Evolutionary conservation across 192 early-diverging fungal species (phyloP).

Genomic region (Phycomyces blakesleeanus): DNA sequence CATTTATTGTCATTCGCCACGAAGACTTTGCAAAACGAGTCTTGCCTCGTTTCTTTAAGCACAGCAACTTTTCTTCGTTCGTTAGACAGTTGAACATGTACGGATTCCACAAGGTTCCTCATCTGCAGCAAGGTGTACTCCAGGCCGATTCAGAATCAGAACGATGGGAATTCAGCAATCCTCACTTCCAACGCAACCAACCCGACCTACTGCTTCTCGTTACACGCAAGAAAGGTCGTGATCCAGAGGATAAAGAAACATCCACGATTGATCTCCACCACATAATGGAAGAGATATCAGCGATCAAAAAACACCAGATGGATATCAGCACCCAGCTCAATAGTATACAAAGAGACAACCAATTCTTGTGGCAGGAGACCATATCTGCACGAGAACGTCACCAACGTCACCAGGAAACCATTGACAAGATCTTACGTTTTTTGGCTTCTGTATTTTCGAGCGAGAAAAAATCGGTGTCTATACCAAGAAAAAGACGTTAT

Average conservation of each 20-base stretch:
- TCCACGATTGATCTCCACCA: constrained; percentile 48
- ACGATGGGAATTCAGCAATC: constrained; percentile 88
- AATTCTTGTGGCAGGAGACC: constrained; percentile 84
- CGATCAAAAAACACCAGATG: constrained; percentile 90
- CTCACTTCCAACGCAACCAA: constrained; percentile 83
- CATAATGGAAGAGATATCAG: constrained; percentile 75
- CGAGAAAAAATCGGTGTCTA: constrained; percentile 48
- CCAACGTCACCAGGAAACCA: constrained; percentile 83
- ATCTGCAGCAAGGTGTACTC: constrained; percentile 85
- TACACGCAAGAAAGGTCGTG: constrained; percentile 70
- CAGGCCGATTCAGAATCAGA: constrained; percentile 71
- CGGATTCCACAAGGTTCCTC: constrained; percentile 95
- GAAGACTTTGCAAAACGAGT: constrained; percentile 44
- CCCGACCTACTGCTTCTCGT: constrained; percentile 88
- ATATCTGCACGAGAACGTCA: constrained; percentile 70
- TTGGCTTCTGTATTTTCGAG: constrained; percentile 82
- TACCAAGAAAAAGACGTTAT: constrained; percentile 45
- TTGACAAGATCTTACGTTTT: constrained; percentile 92
- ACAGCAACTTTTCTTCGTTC: constrained; percentile 87
- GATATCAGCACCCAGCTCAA: constrained; percentile 86
- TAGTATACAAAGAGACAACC: constrained; percentile 85
- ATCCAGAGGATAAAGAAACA: constrained; percentile 44
- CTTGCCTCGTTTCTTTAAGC: constrained; percentile 85
- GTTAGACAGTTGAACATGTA: constrained; percentile 94
- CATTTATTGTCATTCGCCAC: constrained; percentile 68